Percentiles rank a stretch among this genome's conserved stretches.
Evolutionary conservation across 441 rosid species (phyloP).

Genomic region (Populus trichocarpa): DNA sequence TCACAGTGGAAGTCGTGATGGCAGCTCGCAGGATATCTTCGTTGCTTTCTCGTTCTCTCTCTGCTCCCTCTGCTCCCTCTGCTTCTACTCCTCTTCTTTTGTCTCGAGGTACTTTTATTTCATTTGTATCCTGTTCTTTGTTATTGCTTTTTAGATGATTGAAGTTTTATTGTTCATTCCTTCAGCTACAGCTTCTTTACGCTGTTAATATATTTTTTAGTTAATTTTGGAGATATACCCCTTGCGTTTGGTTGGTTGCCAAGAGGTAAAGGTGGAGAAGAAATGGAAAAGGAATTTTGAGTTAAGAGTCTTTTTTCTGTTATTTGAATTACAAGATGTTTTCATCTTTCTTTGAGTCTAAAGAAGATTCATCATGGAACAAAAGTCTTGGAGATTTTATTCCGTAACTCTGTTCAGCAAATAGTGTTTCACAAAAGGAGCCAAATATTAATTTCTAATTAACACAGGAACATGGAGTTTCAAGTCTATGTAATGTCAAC

Average conservation of each 20-base stretch:
- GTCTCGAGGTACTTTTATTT: conserved; percentile 40
- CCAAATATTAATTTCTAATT: too few relatives aligned
- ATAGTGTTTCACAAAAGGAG: too few relatives aligned
- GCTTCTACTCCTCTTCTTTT: conserved; percentile 37
- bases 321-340: neutral
- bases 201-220: neutral
- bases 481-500: too few relatives aligned
- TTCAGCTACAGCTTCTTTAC: neutral
- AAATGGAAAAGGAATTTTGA: neutral
- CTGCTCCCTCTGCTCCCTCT: conserved; percentile 33
- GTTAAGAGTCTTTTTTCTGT: neutral
- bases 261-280: neutral
- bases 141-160: neutral
- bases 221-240: neutral
- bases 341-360: neutral
- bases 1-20: conserved; percentile 29
- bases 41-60: conserved; percentile 58
- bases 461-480: too few relatives aligned
- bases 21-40: conserved; percentile 73
- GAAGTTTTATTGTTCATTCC: too few relatives aligned
- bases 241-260: neutral
- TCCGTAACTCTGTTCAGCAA: neutral
- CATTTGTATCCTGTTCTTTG: neutral
- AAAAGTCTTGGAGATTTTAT: neutral
- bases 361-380: neutral